Conservation (phyloP, 2,329 filamentous ascomycete genomes). For the Penicillium sp. region DNA sequence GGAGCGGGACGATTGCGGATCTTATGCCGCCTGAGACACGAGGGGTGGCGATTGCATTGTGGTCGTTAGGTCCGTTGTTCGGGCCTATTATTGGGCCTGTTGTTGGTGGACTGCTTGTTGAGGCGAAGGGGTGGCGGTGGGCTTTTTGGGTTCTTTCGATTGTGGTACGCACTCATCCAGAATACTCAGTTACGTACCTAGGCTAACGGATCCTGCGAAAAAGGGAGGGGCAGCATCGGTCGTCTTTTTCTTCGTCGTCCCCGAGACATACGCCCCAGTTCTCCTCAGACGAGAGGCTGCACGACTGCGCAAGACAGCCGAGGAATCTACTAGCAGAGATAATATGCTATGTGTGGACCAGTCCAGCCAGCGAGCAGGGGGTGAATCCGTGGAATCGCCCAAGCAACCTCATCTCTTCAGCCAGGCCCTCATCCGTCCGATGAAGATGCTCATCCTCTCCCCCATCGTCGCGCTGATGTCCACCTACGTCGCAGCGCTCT, state of each 20-base stretch:
- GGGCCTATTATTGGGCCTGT: conserved; percentile 51
- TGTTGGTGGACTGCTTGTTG: conserved; percentile 56
- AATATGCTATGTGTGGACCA: conserved; percentile 1
- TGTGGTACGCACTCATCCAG: background rate
- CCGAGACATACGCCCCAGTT: conserved; percentile 22
- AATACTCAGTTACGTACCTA: background rate
- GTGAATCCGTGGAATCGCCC: background rate
- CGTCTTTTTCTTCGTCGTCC: conserved; percentile 19
- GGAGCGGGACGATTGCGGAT: conserved; percentile 23
- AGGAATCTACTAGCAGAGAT: conserved; percentile 15
- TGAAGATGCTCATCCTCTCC: conserved; percentile 14
- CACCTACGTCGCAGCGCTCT: conserved; percentile 63
- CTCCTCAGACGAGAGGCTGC: conserved; percentile 20
- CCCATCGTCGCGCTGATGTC: conserved; percentile 17
- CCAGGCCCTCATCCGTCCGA: background rate
- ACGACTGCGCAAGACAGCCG: conserved; percentile 14
- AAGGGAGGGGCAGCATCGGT: background rate
- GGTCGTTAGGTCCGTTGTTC: conserved; percentile 34
- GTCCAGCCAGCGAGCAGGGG: background rate
- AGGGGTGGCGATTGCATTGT: conserved; percentile 33
- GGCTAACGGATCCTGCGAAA: background rate
- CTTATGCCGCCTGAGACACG: conserved; percentile 35
- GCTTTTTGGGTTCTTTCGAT: conserved; percentile 40
- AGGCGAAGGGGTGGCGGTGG: conserved; percentile 58
- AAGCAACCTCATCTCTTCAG: background rate